Evolutionary conservation across 176 grass and related monocot species (phyloP), one percentile per base, ranked within the genome.

Genomic region (Stipa capillata): DNA sequence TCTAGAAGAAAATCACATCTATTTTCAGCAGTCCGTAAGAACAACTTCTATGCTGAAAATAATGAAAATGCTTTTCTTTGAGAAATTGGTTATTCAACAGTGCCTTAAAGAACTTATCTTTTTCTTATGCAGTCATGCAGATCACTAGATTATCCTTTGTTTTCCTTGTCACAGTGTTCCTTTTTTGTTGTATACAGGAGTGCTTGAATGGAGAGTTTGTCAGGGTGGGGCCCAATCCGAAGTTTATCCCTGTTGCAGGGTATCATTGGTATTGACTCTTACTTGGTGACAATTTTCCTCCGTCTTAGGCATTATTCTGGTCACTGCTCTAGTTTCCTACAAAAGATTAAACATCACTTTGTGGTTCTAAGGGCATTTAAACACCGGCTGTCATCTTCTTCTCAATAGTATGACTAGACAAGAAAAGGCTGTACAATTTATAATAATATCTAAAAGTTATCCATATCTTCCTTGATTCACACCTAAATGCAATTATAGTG

Each of bases 161-260:
- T 15, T 62, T 20, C 16, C 14, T 69, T 12, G 20, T 31, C 48
- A 65, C 7, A 35, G 11, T 69, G 52, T 67, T 57, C 12, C 2
- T 45, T 69, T 32, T 54, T 60, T 21, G 7, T 61, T 47, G 16
- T 80, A 60, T 33, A 13, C 84, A 97, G 95, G 85, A 94, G 69
- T 97, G 95, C 49, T 94, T 97, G 91, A 94, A 94, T 72, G 95
- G 95, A 23, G 95, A 97, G 74, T 97, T 97, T 90, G 94, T 97
- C 54, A 89, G 91, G 54, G 91, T 97, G 21, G 94, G 91, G 28
- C 89, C 94, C 10, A 97, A 97, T 62, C 94, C 94, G 5, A 97
- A 97, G 81, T 97, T 94, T 78, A 83, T 54, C 44, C 95, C 95
- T 42, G 85, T 94, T 28, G 95, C 95, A 11, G 91, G 91, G 9